These are phyloP conservation scores for Chamaecrista fasciculata DNA, from an alignment of 306 rosid genomes.

Conservation along the genomic window DNA sequence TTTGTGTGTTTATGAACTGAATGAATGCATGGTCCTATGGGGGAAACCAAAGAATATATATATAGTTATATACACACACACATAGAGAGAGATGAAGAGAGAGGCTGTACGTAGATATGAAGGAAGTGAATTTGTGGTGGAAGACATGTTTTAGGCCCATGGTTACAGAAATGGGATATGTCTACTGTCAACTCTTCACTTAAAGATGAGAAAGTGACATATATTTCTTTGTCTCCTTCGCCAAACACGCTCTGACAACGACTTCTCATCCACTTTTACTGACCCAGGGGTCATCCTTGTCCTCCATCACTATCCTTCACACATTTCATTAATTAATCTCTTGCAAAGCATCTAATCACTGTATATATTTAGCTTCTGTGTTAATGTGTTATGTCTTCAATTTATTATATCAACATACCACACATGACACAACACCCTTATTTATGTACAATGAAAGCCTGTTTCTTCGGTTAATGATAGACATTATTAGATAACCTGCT, in stretches of 20 bases:
- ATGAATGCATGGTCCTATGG: neutral
- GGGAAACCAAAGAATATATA: neutral
- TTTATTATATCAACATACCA: neutral
- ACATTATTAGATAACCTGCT: neutral
- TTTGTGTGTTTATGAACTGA: too few relatives aligned
- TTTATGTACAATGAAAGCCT: neutral
- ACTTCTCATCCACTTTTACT: slow-evolving; percentile 44
- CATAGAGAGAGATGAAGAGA: neutral
- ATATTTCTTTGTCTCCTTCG: slow-evolving; percentile 40
- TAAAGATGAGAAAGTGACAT: slow-evolving; percentile 35
- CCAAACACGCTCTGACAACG: slow-evolving; percentile 41
- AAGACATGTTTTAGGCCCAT: slow-evolving; percentile 38
- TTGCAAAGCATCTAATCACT: slow-evolving; percentile 9
- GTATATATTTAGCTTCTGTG: neutral
- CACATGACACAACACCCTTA: neutral
- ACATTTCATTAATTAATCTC: too few relatives aligned
- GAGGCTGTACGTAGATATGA: slow-evolving; percentile 40
- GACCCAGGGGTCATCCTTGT: slow-evolving; percentile 27
- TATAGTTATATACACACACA: neutral
- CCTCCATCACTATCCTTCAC: slow-evolving; percentile 20
- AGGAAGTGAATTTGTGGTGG: slow-evolving; percentile 54
- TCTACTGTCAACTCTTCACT: slow-evolving; percentile 35
- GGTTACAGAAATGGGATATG: slow-evolving; percentile 31
- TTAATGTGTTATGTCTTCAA: neutral
- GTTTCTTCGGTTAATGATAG: neutral